Conservation (phyloP, 2,329 filamentous ascomycete genomes). For the Monilinia aucupariae region DNA sequence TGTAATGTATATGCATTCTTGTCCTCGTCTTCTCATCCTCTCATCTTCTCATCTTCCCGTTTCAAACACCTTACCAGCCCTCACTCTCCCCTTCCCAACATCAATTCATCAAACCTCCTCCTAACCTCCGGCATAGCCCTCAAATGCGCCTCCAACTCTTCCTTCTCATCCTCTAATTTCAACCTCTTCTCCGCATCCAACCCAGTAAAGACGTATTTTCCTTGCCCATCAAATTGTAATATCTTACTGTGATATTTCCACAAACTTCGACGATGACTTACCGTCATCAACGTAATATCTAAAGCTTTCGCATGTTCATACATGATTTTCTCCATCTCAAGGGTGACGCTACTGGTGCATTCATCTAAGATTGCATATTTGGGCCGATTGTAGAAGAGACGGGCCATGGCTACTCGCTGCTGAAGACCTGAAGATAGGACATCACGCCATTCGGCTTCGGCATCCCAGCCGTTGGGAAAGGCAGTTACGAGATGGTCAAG, state of each 20-base stretch:
- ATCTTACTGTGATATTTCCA: conserved; percentile 98
- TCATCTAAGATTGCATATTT: conserved; percentile 95
- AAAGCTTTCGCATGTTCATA: conserved; percentile 91
- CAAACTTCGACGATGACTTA: conserved; percentile 81
- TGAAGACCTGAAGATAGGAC: conserved; percentile 88
- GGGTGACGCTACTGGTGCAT: conserved; percentile 90
- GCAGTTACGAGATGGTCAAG: conserved; percentile 77
- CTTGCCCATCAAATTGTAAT: conserved; percentile 93
- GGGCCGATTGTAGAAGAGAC: conserved; percentile 88
- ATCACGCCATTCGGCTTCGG: conserved; percentile 94
- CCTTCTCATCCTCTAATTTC: conserved; percentile 89
- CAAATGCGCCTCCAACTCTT: conserved; percentile 82
- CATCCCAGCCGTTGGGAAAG: conserved; percentile 77
- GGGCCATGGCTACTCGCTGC: conserved; percentile 93
- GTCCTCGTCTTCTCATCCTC: too few relatives aligned
- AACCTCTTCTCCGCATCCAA: conserved; percentile 83
- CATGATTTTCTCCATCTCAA: conserved; percentile 93
- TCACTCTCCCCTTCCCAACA: conserved; percentile 25
- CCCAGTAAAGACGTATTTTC: conserved; percentile 80
- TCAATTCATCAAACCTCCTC: conserved; percentile 76
- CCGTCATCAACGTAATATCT: conserved; percentile 94
- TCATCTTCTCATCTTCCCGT: not conserved
- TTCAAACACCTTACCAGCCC: not conserved
- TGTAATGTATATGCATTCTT: not conserved
- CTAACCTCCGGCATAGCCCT: conserved; percentile 84